phyloP scores from a whole-genome alignment of 2,329 filamentous ascomycete species.

The Fusarium cicatricum region DNA sequence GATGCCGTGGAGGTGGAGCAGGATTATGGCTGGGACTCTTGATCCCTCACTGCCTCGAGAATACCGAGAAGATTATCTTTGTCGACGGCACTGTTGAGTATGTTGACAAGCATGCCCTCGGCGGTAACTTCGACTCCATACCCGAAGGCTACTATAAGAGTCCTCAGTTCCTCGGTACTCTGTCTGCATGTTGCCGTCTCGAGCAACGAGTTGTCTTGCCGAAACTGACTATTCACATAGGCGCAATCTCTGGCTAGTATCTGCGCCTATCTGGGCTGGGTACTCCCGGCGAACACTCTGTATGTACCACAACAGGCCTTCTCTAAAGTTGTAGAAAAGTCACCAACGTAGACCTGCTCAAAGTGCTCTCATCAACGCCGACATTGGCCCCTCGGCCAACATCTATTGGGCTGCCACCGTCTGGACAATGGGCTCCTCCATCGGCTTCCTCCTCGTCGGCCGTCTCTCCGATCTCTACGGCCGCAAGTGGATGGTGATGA shows the following conservation, averaged over 20 bases:
- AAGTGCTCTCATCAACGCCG: constrained; percentile 44
- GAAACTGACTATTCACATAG: constrained; percentile 20
- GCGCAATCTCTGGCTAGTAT: constrained; percentile 47
- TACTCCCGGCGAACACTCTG: constrained; percentile 48
- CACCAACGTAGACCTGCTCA: background rate
- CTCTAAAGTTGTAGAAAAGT: background rate
- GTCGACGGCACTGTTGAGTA: constrained; percentile 54
- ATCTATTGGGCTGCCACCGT: constrained; percentile 48
- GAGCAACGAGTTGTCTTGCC: background rate
- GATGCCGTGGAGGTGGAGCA: background rate
- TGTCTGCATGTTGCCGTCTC: constrained; percentile 39
- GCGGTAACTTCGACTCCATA: constrained; percentile 51
- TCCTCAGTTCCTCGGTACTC: constrained; percentile 51
- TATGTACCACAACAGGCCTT: constrained; percentile 16
- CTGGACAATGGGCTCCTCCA: constrained; percentile 50
- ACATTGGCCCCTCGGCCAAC: constrained; percentile 43
- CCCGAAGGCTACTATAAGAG: constrained; percentile 52
- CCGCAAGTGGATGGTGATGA: constrained; percentile 52
- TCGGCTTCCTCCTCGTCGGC: constrained; percentile 52
- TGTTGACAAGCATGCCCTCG: constrained; percentile 53
- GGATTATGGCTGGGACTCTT: no score
- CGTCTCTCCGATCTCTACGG: constrained; percentile 55
- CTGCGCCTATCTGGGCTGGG: constrained; percentile 48
- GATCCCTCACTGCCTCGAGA: constrained; percentile 15
- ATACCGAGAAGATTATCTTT: constrained; percentile 45